Percentiles rank a stretch among this genome's conserved stretches.
phyloP scores from a whole-genome alignment of 75 land plant species.

The Picea sitchensis region DNA sequence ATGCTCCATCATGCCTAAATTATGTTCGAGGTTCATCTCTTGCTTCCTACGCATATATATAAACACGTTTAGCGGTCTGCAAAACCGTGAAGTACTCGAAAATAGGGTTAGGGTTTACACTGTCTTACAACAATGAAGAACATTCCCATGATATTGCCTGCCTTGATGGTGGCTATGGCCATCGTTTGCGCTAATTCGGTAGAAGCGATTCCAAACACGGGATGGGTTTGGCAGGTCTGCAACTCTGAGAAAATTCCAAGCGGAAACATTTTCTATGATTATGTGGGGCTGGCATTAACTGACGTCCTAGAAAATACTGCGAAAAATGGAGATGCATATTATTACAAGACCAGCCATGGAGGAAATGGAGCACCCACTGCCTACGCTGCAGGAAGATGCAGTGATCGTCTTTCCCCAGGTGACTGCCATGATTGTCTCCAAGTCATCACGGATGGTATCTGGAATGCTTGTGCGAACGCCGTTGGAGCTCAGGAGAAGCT shows the following conservation, averaged over 20 bases:
- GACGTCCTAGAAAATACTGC: neutral
- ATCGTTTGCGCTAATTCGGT: neutral
- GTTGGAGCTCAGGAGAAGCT: neutral
- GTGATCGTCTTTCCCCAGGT: neutral
- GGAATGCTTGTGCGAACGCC: neutral
- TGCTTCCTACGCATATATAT: too few species aligned
- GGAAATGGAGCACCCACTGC: neutral
- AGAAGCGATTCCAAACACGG: neutral
- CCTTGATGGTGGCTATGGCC: neutral
- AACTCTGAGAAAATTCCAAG: neutral
- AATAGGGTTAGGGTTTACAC: too few species aligned
- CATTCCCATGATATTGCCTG: too few species aligned
- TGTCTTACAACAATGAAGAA: too few species aligned
- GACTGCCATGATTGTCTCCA: slow-evolving; percentile 9
- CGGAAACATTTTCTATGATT: neutral
- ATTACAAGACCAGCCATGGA: slow-evolving; percentile 1
- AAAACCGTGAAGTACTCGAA: too few species aligned
- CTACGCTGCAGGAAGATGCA: neutral
- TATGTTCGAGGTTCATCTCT: too few species aligned
- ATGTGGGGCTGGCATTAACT: neutral
- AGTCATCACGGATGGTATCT: neutral
- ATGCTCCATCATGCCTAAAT: too few species aligned
- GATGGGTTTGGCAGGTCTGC: neutral
- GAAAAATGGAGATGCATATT: neutral
- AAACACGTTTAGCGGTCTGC: too few species aligned